Base-by-base conservation (phyloP, 192 early-diverging fungal species). In the Backusella macrospora region DNA sequence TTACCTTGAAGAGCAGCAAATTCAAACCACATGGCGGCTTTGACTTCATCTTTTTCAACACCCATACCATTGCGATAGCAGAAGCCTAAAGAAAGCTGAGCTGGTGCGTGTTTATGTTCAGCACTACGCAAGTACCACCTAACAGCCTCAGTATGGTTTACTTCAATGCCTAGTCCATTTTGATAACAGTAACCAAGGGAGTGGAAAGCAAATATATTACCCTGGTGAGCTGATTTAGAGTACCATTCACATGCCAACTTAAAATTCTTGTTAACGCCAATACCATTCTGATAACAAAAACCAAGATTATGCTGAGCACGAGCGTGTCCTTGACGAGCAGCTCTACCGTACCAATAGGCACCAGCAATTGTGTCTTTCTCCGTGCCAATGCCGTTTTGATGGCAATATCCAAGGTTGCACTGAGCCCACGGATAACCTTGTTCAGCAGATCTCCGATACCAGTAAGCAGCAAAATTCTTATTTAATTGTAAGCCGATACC, bases 271-370 rank as follows among this genome's bases (percentile, higher is more conserved):
- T 74, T 77, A 4, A 95, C 90, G 16, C 93, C 93, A 70, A 93
- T 90, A 12, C 93, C 94, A 76, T 95, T 93, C 48, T 93, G 93
- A 73, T 92, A 96, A 74, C 95, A 96, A 75, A 90, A 95, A 8
- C 94, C 95, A 47, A 96, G 81, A 64, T 93, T 86, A 59, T 83
- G 87, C 85, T 78, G 86, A 39, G 85, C 85, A 16, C 82, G 72
- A 4, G 87, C 79, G 63, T 91, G 80, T 0, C 85, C 87, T 46
- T 92, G 85, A 45, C 80, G 71, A 8, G 91, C 91, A 3, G 91
- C 86, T 70, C 84, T 78, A 18, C 74, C 71, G 71, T 91, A 92
- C 88, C 87, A 90, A 47, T 78, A 79, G 15, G 87, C 80, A 13
- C 87, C 91, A 67, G 84, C 71, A 45, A 68, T 44, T 8, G 79